These are phyloP conservation scores for Fusarium tjaetaba DNA, from an alignment of 2,329 filamentous ascomycete species.

Conservation along the genomic window DNA sequence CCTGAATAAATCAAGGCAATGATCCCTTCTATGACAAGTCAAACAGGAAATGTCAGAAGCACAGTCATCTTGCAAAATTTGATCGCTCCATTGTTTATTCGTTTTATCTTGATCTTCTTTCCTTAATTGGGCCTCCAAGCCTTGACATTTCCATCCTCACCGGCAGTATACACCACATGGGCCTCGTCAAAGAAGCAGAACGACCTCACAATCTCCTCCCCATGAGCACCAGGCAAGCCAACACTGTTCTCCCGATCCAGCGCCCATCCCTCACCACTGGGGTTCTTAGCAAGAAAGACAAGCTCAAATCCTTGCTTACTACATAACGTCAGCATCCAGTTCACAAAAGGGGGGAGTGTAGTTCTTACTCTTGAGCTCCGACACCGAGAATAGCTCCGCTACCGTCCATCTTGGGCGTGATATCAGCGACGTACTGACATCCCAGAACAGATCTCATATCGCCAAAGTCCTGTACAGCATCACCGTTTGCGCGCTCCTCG, in stretches of 20 bases:
- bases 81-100: background rate
- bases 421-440: slow-evolving; percentile 79
- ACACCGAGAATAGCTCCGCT: slow-evolving; percentile 69
- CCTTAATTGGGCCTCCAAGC: slow-evolving; percentile 58
- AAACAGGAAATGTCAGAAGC: background rate
- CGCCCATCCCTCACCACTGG: slow-evolving; percentile 57
- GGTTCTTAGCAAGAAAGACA: slow-evolving; percentile 65
- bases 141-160: slow-evolving; percentile 67
- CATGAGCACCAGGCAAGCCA: slow-evolving; percentile 69
- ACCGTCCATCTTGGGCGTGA: slow-evolving; percentile 68
- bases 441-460: slow-evolving; percentile 73
- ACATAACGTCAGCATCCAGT: slow-evolving; percentile 9
- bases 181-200: slow-evolving; percentile 72
- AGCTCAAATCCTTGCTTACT: slow-evolving; percentile 69
- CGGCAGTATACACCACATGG: slow-evolving; percentile 66
- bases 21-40: no score
- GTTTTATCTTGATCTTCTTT: background rate
- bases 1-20: no score
- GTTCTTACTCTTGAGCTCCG: slow-evolving; percentile 73
- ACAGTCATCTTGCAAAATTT: background rate
- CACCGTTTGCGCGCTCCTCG: slow-evolving; percentile 69
- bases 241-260: slow-evolving; percentile 66
- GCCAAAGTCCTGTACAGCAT: slow-evolving; percentile 68
- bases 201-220: slow-evolving; percentile 69
- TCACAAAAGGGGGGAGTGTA: slow-evolving; percentile 45